Conservation (phyloP, 257 asterid genomes). For the Nicotiana sylvestris region DNA sequence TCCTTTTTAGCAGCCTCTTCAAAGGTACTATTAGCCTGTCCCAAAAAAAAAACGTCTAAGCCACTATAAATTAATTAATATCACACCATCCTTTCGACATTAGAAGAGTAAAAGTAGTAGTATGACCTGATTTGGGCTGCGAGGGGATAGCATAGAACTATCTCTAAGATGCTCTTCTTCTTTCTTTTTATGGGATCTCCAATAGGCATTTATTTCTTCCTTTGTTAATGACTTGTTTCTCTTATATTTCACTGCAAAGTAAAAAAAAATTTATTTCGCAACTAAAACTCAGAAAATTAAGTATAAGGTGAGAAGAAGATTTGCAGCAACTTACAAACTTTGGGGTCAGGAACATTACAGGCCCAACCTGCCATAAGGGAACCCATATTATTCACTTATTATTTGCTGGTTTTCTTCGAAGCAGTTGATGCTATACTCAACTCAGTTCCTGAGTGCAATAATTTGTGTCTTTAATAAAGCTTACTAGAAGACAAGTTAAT, state of each 20-base stretch:
- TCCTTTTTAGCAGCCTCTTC: not conserved
- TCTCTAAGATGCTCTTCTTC: conserved; percentile 63
- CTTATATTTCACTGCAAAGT: conserved; percentile 30
- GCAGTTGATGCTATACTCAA: not conserved
- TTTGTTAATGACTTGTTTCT: conserved; percentile 74
- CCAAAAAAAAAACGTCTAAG: not conserved
- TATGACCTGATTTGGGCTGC: not conserved
- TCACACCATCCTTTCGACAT: not conserved
- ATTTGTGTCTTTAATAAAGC: not conserved
- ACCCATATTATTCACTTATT: conserved; percentile 49
- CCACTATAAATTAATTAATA: not conserved
- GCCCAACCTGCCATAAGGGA: conserved; percentile 98
- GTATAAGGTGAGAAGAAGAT: not conserved
- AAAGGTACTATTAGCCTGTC: not conserved
- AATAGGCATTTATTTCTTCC: conserved; percentile 58
- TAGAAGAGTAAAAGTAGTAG: not conserved
- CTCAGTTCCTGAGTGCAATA: not conserved
- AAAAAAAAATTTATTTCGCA: not conserved
- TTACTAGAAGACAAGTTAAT: not conserved
- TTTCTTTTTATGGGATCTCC: conserved; percentile 58
- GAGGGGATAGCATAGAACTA: conserved; percentile 20
- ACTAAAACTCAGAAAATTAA: not conserved
- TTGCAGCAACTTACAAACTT: conserved; percentile 37
- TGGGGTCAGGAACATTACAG: conserved; percentile 40
- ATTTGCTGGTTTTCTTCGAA: not conserved